Base-by-base conservation (phyloP, 176 grass and related monocot species). In the Pontederia crassipes region DNA sequence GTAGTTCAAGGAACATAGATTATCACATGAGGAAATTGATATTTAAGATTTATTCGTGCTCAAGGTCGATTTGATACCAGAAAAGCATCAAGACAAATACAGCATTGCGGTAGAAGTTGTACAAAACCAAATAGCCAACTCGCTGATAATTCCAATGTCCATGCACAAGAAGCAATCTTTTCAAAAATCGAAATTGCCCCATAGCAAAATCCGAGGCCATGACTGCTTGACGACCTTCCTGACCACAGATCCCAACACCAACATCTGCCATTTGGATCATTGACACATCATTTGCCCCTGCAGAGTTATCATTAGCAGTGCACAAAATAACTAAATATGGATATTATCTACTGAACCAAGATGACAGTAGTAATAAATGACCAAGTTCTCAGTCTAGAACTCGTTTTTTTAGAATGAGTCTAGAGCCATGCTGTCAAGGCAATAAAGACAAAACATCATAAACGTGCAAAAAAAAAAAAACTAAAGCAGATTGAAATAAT, bases 191-290 rank as follows among this genome's bases (percentile, higher is more conserved):
- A 54, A 98, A 98, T 53, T 98, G 94, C n/a, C 94, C 94, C 94
- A 98, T 98, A 61, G 94, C 94, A 83, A 93, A 98, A 79, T 98
- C 94, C 52, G 94, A 85, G 64, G 94, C 94, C 94, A 98, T 98
- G 56, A 98, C 94, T 49, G 94, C 94, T 66, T 98, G 94, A 65
- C 94, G 94, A 72, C 94, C 94, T 98, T 98, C 94, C 74, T 98
- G 94, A 67, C 94, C 94, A 28, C 82, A 93, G 78, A 98, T 98
- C 58, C 94, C 94, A 66, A 98, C 79, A 72, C 94, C 94, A 80
- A 98, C 94, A 64, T 98, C 94, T 55, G 94, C 94, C 88, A 93
- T 98, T 62, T 98, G 94, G 81, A 98, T 98, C 94, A 98, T 98
- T 57, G 94, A 98, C 74, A 98, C 94, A 86, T 98, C 94, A 83